These are phyloP conservation scores for Neurospora discreta DNA, from an alignment of 495 filamentous ascomycete species.

Conservation along the genomic window DNA sequence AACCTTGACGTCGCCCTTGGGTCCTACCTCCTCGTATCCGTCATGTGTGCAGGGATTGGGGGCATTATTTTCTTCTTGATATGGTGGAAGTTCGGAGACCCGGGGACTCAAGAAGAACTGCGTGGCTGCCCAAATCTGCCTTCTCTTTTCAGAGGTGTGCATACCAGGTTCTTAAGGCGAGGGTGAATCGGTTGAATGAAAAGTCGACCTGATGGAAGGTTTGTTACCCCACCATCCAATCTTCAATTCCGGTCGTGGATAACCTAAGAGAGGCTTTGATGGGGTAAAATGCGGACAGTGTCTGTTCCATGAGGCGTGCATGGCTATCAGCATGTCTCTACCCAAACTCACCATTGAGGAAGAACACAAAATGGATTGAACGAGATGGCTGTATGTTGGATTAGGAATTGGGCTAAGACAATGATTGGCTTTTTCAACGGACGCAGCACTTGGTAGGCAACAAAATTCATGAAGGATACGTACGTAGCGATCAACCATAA, in stretches of 20 bases:
- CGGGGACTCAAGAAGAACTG: neutral
- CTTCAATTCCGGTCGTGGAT: neutral
- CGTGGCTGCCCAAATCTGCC: neutral
- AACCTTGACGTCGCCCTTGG: neutral
- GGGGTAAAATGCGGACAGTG: neutral
- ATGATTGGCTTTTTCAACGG: neutral
- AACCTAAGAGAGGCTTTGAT: neutral
- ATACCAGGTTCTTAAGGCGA: neutral
- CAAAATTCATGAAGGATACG: neutral
- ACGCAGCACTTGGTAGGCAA: neutral
- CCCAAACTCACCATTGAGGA: neutral
- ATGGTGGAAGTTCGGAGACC: neutral
- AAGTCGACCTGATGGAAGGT: neutral
- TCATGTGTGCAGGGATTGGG: neutral
- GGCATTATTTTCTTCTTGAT: neutral
- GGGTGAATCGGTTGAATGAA: neutral
- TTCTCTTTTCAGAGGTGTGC: neutral
- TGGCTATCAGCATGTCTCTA: neutral
- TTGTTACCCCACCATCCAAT: neutral
- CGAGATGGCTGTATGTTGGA: neutral
- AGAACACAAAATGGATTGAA: neutral
- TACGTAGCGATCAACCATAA: neutral
- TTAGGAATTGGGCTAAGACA: neutral
- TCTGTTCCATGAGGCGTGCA: neutral
- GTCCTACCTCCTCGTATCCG: neutral